Percentiles rank a stretch among this genome's conserved stretches.
These are phyloP conservation scores for Voacanga thouarsii DNA, from an alignment of 257 asterid species.

Conservation along the genomic window DNA sequence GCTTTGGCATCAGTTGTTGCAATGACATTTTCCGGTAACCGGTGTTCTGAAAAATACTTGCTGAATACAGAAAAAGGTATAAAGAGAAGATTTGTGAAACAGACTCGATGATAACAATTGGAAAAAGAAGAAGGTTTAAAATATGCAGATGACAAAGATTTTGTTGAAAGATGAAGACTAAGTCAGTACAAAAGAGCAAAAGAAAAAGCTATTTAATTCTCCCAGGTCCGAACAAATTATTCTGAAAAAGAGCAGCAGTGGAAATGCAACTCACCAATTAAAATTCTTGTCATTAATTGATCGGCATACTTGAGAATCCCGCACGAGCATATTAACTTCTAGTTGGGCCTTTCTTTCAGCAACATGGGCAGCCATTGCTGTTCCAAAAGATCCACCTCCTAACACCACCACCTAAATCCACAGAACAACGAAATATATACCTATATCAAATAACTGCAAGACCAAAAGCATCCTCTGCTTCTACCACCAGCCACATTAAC, in stretches of 20 bases:
- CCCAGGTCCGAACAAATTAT: background rate
- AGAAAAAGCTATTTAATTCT: background rate
- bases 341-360: slow-evolving; percentile 62
- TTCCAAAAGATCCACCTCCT: slow-evolving; percentile 98
- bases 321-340: slow-evolving; percentile 73
- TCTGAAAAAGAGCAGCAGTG: slow-evolving; percentile 7
- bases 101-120: background rate
- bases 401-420: slow-evolving; percentile 73
- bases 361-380: slow-evolving; percentile 95
- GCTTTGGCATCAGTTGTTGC: slow-evolving; percentile 85
- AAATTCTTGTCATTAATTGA: slow-evolving; percentile 55
- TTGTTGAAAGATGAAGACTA: background rate
- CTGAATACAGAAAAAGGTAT: slow-evolving; percentile 33
- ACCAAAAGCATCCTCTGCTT: background rate
- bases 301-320: slow-evolving; percentile 67
- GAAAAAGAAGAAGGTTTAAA: background rate
- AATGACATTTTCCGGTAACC: slow-evolving; percentile 63
- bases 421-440: slow-evolving; percentile 12
- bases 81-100: background rate
- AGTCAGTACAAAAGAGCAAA: background rate
- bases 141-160: background rate
- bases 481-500: background rate
- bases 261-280: slow-evolving; percentile 47
- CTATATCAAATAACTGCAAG: background rate
- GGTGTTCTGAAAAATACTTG: slow-evolving; percentile 75